These are phyloP conservation scores for Houttuynia cordata DNA, from an alignment of 164 flowering plant genomes.

Conservation along the genomic window DNA sequence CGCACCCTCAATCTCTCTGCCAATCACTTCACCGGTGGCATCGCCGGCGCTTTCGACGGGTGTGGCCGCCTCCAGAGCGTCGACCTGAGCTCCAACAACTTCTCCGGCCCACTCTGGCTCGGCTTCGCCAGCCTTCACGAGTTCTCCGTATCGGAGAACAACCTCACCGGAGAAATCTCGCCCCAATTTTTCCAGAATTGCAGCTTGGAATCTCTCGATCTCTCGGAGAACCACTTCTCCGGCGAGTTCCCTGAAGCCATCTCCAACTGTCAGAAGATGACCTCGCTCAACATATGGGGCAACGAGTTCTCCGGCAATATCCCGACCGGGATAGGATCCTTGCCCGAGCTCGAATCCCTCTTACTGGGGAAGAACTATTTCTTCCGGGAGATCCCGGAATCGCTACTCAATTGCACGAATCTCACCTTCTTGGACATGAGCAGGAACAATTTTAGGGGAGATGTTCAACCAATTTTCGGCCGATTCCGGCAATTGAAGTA, in stretches of 20 bases:
- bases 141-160: conserved; percentile 48
- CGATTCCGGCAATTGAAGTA: conserved; percentile 34
- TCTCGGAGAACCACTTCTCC: conserved; percentile 47
- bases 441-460: conserved; percentile 45
- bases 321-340: conserved; percentile 42
- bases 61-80: conserved; percentile 43
- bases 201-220: conserved; percentile 40
- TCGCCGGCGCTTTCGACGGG: conserved; percentile 28
- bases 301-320: conserved; percentile 50
- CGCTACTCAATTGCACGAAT: conserved; percentile 34
- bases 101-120: conserved; percentile 43
- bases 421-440: conserved; percentile 58
- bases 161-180: conserved; percentile 29
- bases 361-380: conserved; percentile 58
- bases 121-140: conserved; percentile 35
- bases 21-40: conserved; percentile 46
- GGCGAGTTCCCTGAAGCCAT: conserved; percentile 44
- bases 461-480: conserved; percentile 50
- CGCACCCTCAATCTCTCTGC: conserved; percentile 39
- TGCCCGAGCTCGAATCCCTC: conserved; percentile 34
- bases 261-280: conserved; percentile 38
- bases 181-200: conserved; percentile 34
- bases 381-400: conserved; percentile 41
- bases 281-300: conserved; percentile 38
- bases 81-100: conserved; percentile 56